Percentiles rank a stretch among this genome's conserved stretches.
These are phyloP conservation scores for Ricinus communis DNA, from an alignment of 345 rosid genomes.

Conservation along the genomic window DNA sequence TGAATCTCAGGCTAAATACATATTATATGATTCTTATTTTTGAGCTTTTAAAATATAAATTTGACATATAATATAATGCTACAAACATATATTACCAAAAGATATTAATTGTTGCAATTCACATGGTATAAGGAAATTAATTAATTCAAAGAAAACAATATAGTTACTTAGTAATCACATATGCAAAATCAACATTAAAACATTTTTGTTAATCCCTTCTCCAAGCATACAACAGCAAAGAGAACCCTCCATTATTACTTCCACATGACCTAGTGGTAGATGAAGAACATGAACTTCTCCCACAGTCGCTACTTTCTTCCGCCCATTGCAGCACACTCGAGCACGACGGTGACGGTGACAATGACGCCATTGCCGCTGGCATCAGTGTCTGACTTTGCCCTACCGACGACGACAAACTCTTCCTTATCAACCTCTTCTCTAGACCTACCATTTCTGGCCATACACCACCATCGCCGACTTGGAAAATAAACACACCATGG, in stretches of 20 bases:
- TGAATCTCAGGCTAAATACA: too few species aligned
- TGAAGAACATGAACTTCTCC: constrained; percentile 60
- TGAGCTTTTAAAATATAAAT: too few species aligned
- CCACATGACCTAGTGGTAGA: constrained; percentile 48
- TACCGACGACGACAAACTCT: constrained; percentile 31
- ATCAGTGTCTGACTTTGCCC: constrained; percentile 16
- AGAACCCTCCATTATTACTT: constrained; percentile 48
- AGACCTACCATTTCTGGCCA: constrained; percentile 64
- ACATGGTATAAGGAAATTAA: too few species aligned
- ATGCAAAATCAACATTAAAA: too few species aligned
- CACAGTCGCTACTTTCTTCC: constrained; percentile 61
- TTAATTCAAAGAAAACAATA: too few species aligned
- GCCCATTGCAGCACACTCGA: constrained; percentile 64
- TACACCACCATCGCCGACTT: constrained; percentile 60
- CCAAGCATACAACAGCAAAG: constrained; percentile 60
- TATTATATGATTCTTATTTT: too few species aligned
- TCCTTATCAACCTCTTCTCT: constrained; percentile 59
- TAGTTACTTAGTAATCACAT: too few species aligned
- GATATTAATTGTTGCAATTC: too few species aligned
- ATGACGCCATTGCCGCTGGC: constrained; percentile 2
- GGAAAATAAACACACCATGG: constrained; percentile 58
- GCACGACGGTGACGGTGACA: constrained; percentile 42
- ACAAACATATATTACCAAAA: too few species aligned
- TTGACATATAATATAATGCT: too few species aligned
- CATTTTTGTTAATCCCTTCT: constrained; percentile 20